phyloP scores from a whole-genome alignment of 805 yeast species.

The Candida germanica region DNA sequence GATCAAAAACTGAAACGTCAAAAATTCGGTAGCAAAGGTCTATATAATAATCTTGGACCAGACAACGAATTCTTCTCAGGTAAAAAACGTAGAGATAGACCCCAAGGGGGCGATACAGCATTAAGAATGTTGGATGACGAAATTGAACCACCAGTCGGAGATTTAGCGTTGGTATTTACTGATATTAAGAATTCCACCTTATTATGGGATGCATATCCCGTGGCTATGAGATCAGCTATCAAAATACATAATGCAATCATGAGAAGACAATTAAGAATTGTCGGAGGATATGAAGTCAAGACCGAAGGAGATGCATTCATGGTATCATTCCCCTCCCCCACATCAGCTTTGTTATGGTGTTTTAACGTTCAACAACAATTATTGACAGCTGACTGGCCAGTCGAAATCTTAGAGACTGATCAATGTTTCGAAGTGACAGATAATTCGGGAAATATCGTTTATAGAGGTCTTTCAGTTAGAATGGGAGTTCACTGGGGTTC shows the following conservation, averaged over 20 bases:
- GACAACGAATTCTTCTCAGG: constrained; percentile 30
- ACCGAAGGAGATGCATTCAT: constrained; percentile 99
- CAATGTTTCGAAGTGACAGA: constrained; percentile 83
- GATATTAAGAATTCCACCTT: constrained; percentile 94
- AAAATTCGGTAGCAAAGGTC: constrained; percentile 25
- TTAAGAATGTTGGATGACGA: constrained; percentile 84
- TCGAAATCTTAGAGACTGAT: constrained; percentile 77
- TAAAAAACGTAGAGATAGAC: constrained; percentile 32
- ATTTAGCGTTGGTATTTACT: constrained; percentile 92
- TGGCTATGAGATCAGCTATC: constrained; percentile 95
- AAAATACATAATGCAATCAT: constrained; percentile 89
- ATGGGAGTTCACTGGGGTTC: constrained; percentile 99
- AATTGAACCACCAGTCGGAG: constrained; percentile 92
- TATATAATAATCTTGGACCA: constrained; percentile 39
- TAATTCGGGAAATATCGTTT: constrained; percentile 55
- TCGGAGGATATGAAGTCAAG: constrained; percentile 97
- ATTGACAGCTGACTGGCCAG: constrained; percentile 88
- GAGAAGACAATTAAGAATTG: constrained; percentile 88
- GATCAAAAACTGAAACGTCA: constrained; percentile 39
- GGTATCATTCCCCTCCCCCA: constrained; percentile 93
- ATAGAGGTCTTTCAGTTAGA: constrained; percentile 88
- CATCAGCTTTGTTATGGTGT: constrained; percentile 91
- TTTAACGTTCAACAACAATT: constrained; percentile 86
- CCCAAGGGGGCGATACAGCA: constrained; percentile 58
- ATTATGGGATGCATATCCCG: constrained; percentile 89